phyloP scores from a whole-genome alignment of 2,329 filamentous ascomycete species.

The Hymenoscyphus scutula region DNA sequence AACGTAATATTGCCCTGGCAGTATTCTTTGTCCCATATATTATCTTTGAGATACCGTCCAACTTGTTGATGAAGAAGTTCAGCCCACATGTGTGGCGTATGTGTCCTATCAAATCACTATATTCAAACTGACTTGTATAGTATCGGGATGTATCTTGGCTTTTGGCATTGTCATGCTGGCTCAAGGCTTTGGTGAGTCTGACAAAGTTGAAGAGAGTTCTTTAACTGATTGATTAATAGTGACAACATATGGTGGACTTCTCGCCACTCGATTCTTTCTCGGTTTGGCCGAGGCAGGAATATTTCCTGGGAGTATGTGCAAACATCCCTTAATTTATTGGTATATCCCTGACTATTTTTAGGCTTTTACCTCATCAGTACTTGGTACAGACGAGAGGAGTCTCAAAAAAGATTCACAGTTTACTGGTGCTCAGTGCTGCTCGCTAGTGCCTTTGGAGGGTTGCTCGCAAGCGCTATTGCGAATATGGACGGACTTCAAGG shows the following conservation, averaged over 20 bases:
- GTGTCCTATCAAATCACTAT: slow-evolving; percentile 38
- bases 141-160: slow-evolving; percentile 45
- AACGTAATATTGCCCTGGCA: slow-evolving; percentile 67
- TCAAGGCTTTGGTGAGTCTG: slow-evolving; percentile 66
- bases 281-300: slow-evolving; percentile 67
- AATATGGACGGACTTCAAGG: slow-evolving; percentile 51
- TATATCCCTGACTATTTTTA: slow-evolving; percentile 27
- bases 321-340: not conserved
- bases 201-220: too few species aligned
- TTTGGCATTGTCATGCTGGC: slow-evolving; percentile 64
- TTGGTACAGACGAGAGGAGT: slow-evolving; percentile 67
- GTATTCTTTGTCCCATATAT: slow-evolving; percentile 73
- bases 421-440: slow-evolving; percentile 70
- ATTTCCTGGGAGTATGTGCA: slow-evolving; percentile 65
- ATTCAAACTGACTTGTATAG: not conserved
- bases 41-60: slow-evolving; percentile 66
- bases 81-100: slow-evolving; percentile 64
- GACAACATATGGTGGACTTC: slow-evolving; percentile 48
- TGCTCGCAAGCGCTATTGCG: slow-evolving; percentile 63
- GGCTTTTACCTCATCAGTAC: slow-evolving; percentile 46
- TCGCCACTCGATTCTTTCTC: slow-evolving; percentile 61
- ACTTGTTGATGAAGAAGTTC: slow-evolving; percentile 67
- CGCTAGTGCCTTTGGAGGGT: slow-evolving; percentile 68
- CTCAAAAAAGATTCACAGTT: slow-evolving; percentile 63
- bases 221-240: too few species aligned